Evolutionary conservation across 768 basidiomycete genomes (phyloP).

Genomic region (Pseudohyphozyma bogoriensis): DNA sequence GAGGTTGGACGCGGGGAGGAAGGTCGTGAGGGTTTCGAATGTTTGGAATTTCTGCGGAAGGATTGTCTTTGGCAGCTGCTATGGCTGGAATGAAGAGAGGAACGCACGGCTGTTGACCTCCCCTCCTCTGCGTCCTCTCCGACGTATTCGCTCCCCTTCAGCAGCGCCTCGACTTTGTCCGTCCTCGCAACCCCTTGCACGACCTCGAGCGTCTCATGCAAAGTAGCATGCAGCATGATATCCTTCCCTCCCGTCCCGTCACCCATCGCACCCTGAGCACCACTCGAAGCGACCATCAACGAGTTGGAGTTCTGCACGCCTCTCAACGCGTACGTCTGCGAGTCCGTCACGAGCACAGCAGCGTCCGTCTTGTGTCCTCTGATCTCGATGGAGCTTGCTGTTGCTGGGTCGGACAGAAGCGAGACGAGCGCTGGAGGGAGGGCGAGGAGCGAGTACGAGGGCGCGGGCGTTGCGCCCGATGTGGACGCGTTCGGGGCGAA

Average conservation of each 20-base stretch:
- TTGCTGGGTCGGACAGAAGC: conserved; percentile 32
- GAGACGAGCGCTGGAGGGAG: conserved; percentile 54
- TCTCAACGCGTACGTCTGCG: conserved; percentile 70
- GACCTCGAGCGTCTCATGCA: conserved; percentile 76
- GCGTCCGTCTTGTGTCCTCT: conserved; percentile 74
- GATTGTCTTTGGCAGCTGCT: neutral
- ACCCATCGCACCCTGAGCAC: neutral
- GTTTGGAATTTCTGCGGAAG: conserved; percentile 38
- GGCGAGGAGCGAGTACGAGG: conserved; percentile 49
- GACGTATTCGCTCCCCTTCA: conserved; percentile 64
- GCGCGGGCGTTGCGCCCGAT: too few species aligned
- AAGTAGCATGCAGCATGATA: conserved; percentile 64
- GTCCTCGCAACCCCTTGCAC: conserved; percentile 65
- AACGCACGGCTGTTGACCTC: neutral
- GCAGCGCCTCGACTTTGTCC: conserved; percentile 51
- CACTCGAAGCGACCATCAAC: conserved; percentile 36
- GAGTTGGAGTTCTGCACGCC: conserved; percentile 86
- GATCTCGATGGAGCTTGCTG: conserved; percentile 52
- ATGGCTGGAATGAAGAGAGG: neutral
- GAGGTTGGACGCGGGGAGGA: conserved; percentile 70
- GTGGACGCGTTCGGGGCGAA: neutral
- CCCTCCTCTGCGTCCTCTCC: conserved; percentile 38
- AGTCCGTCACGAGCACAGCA: conserved; percentile 75
- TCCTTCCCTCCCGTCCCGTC: conserved; percentile 34
- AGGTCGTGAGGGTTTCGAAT: conserved; percentile 52